phyloP scores from a whole-genome alignment of 2,329 filamentous ascomycete genomes.

The Neodidymelliopsis sp. region DNA sequence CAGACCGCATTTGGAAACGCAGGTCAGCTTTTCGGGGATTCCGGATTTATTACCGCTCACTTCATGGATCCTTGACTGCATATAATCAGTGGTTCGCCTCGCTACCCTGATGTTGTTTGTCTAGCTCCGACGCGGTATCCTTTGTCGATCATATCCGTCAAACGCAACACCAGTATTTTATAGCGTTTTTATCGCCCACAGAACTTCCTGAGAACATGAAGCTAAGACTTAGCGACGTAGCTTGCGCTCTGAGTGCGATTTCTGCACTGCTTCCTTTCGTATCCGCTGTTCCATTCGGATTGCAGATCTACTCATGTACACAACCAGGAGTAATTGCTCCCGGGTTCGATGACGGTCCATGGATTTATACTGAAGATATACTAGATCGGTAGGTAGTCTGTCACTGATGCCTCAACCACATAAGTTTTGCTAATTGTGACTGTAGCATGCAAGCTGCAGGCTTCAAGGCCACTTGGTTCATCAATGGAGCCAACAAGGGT shows the following conservation, averaged over 20 bases:
- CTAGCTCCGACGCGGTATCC: no score
- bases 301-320: constrained; percentile 4
- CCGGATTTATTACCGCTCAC: no score
- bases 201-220: no score
- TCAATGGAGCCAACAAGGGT: constrained; percentile 2
- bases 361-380: constrained; percentile 8
- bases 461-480: constrained; percentile 2
- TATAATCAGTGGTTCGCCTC: no score
- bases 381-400: not conserved
- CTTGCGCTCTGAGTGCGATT: not conserved
- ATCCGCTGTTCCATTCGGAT: not conserved
- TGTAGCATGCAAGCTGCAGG: not conserved
- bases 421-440: not conserved
- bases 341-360: constrained; percentile 6
- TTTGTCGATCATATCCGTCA: no score
- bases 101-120: no score
- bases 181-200: no score
- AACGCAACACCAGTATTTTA: no score
- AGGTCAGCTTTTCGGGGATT: no score
- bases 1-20: not conserved
- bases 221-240: no score
- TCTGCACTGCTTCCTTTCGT: not conserved
- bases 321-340: constrained; percentile 3
- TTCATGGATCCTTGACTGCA: no score
- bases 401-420: no score